These are phyloP conservation scores for Delphinella strobiligena DNA, from an alignment of 2,329 filamentous ascomycete species.

Conservation along the genomic window DNA sequence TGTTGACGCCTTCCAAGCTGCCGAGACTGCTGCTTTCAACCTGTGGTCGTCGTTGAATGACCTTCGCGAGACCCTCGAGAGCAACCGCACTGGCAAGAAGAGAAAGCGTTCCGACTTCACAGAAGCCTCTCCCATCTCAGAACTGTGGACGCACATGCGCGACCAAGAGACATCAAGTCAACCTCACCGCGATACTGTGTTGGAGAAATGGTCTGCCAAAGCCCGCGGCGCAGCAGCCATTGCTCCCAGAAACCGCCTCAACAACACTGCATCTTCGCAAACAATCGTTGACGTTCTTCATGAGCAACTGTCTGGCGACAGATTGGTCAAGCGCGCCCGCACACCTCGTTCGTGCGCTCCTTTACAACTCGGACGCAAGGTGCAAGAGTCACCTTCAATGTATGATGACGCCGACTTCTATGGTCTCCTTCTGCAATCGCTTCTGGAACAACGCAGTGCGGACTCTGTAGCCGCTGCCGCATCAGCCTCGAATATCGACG, in stretches of 20 bases:
- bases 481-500: constrained; percentile 24
- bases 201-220: constrained; percentile 87
- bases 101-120: constrained; percentile 41
- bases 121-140: constrained; percentile 44
- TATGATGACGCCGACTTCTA: constrained; percentile 97
- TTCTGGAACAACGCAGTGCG: constrained; percentile 76
- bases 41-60: constrained; percentile 72
- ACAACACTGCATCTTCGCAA: constrained; percentile 47
- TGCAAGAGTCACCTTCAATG: constrained; percentile 49
- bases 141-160: constrained; percentile 63
- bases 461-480: constrained; percentile 28
- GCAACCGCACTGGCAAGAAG: constrained; percentile 46
- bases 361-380: constrained; percentile 37
- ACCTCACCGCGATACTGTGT: constrained; percentile 53
- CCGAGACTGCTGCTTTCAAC: constrained; percentile 73
- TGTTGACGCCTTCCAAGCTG: constrained; percentile 51
- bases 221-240: constrained; percentile 50
- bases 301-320: constrained; percentile 55
- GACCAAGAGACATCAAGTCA: constrained; percentile 48
- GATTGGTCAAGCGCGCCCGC: constrained; percentile 56
- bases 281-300: constrained; percentile 56
- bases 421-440: constrained; percentile 79
- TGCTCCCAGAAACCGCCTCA: constrained; percentile 47
- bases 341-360: constrained; percentile 68
- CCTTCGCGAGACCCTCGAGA: constrained; percentile 50